These are phyloP conservation scores for Babesia sp. DNA, from an alignment of 169 alveolate genomes.

Conservation along the genomic window DNA sequence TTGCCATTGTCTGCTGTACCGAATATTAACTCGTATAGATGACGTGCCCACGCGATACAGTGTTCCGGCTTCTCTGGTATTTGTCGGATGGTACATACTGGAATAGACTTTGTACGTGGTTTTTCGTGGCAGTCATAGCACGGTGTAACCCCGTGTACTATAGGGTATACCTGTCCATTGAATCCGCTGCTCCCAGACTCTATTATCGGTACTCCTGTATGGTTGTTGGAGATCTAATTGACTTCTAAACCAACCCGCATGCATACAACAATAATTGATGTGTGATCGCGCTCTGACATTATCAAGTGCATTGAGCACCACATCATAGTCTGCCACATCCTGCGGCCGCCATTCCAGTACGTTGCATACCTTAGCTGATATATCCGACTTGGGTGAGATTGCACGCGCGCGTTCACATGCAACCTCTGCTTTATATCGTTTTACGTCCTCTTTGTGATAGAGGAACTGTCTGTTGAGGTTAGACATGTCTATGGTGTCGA, in stretches of 20 bases:
- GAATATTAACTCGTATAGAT: conserved; percentile 83
- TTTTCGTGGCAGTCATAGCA: conserved; percentile 92
- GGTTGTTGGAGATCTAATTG: neutral
- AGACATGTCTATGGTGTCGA: conserved; percentile 95
- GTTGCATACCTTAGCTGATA: conserved; percentile 70
- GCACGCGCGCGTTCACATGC: conserved; percentile 82
- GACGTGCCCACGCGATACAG: conserved; percentile 97
- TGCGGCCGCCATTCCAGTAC: conserved; percentile 83
- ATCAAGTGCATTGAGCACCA: conserved; percentile 94
- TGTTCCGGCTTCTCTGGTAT: conserved; percentile 98
- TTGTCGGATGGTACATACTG: conserved; percentile 97
- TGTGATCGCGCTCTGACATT: conserved; percentile 92
- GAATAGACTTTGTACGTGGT: conserved; percentile 87
- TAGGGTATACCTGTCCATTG: conserved; percentile 89
- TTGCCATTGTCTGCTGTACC: conserved; percentile 63
- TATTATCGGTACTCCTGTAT: conserved; percentile 82
- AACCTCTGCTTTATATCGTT: conserved; percentile 84
- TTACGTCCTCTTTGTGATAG: conserved; percentile 80
- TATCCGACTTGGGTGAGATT: conserved; percentile 52
- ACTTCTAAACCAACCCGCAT: conserved; percentile 67
- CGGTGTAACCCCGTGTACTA: conserved; percentile 83
- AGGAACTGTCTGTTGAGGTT: conserved; percentile 97
- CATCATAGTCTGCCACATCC: conserved; percentile 80
- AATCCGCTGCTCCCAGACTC: conserved; percentile 96
- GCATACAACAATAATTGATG: conserved; percentile 90